Evolutionary conservation across 1,284 basidiomycete genomes (phyloP).

Genomic region (Marasmius fiardii): DNA sequence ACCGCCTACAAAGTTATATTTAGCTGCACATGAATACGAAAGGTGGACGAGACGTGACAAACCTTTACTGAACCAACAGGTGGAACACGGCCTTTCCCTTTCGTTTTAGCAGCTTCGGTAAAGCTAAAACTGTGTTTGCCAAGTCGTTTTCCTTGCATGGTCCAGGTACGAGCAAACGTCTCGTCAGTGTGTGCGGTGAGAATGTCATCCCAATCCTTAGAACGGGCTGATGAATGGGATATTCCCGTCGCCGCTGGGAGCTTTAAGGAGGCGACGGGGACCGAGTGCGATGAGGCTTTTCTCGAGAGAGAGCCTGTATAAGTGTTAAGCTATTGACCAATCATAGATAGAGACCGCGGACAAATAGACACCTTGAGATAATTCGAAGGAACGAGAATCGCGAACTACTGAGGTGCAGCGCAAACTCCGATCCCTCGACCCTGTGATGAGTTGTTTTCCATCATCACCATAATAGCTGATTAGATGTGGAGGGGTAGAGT

Average conservation of each 20-base stretch:
- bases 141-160: slow-evolving; percentile 76
- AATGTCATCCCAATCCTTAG: slow-evolving; percentile 98
- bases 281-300: slow-evolving; percentile 79
- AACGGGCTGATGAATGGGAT: slow-evolving; percentile 75
- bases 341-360: not conserved
- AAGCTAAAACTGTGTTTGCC: slow-evolving; percentile 72
- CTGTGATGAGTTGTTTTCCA: slow-evolving; percentile 91
- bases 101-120: slow-evolving; percentile 42
- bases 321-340: slow-evolving; percentile 1
- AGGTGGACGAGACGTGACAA: slow-evolving; percentile 18
- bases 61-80: slow-evolving; percentile 64
- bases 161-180: slow-evolving; percentile 81
- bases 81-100: slow-evolving; percentile 35
- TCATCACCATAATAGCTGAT: slow-evolving; percentile 96
- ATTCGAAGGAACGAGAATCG: slow-evolving; percentile 90
- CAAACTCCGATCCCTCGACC: slow-evolving; percentile 84
- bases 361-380: slow-evolving; percentile 77
- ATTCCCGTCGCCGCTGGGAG: slow-evolving; percentile 76
- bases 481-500: slow-evolving; percentile 87
- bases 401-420: slow-evolving; percentile 91
- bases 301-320: slow-evolving; percentile 74
- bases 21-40: not conserved
- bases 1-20: slow-evolving; percentile 53
- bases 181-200: slow-evolving; percentile 87
- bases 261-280: slow-evolving; percentile 80